Base-by-base conservation (phyloP, 1,139 yeast species). In the Candida sp. region DNA sequence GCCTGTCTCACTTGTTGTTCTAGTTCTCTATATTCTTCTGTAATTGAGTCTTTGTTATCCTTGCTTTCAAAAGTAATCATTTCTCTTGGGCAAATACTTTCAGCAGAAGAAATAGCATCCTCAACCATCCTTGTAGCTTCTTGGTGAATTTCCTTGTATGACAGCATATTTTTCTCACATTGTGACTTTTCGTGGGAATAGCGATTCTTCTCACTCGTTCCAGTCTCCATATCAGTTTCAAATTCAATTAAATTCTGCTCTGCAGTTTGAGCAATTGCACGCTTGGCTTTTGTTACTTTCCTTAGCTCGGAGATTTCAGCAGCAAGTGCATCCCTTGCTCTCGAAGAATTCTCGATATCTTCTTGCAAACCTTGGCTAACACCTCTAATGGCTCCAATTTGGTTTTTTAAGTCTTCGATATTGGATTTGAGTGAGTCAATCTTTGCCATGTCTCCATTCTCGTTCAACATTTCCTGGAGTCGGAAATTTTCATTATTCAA, bases 31-130 rank as follows among this genome's bases (percentile, higher is more conserved):
- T 62, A 73, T 43, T 73, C 78, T 7, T 51, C 46, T 7, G 66
- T 64, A 27, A 74, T 70, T 2, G 70, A 57, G 25, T 68, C 67
- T 9, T 63, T 59, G 3, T 73, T 64, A 45, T 74, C 79, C 0
- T 57, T 47, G 3, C 58, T 61, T 3, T 49, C 44, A 7, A 73
- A 60, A 0, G 46, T 45, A 1, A 68, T 62, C 21, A 61, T 64
- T 2, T 59, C 63, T 30, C 75, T 49, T 1, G 48, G 40, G 49
- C 77, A 72, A 15, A 60, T 56, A 6, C 49, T 54, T 46, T 63
- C 61, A 1, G 77, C 79, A 32, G 53, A 54, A n/a, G 46, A 51
- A 4, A 52, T 47, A 4, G 60, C 47, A 22, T 59, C 61, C 2
- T 41, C 43, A 27, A 64, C 55, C 36, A 56, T 61, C 5, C 46